These are phyloP conservation scores for Ramaria sp. DNA, from an alignment of 768 basidiomycete genomes.

Conservation along the genomic window DNA sequence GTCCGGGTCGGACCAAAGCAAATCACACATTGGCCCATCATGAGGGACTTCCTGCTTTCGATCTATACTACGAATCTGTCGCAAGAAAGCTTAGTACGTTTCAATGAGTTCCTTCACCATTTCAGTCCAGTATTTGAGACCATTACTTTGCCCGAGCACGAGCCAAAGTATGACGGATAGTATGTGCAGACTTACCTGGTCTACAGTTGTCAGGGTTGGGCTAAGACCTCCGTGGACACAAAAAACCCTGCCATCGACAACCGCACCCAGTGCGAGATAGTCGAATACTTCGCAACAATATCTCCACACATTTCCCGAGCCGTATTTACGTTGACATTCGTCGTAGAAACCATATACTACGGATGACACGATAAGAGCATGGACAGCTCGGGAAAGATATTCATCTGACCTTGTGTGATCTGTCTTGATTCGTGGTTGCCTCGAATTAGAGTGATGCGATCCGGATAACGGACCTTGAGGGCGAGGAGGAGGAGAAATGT, in stretches of 20 bases:
- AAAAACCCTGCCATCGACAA: conserved; percentile 95
- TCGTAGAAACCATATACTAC: conserved; percentile 85
- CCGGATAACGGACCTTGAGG: conserved; percentile 94
- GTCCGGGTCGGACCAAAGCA: conserved; percentile 99
- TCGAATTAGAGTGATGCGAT: conserved; percentile 91
- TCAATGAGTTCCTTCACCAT: too few relatives aligned
- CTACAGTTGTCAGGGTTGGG: conserved; percentile 75
- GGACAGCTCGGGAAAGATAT: background rate
- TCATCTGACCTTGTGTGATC: conserved; percentile 64
- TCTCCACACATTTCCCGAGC: conserved; percentile 88
- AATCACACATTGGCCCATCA: conserved; percentile 97
- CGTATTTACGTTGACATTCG: conserved; percentile 95
- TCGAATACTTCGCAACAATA: conserved; percentile 99
- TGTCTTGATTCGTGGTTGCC: conserved; percentile 98
- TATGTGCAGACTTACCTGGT: conserved; percentile 50
- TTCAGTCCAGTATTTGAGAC: too few relatives aligned
- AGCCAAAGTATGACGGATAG: too few relatives aligned
- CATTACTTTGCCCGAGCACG: too few relatives aligned
- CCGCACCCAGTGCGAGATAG: conserved; percentile 86
- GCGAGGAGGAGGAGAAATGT: conserved; percentile 92
- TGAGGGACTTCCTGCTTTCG: conserved; percentile 96
- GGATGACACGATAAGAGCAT: background rate
- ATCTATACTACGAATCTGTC: conserved; percentile 84
- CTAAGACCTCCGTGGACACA: conserved; percentile 96
- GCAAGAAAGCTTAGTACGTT: background rate